Conservation (phyloP, 2,329 filamentous ascomycete species). For the Ophiostoma pallidulum region DNA sequence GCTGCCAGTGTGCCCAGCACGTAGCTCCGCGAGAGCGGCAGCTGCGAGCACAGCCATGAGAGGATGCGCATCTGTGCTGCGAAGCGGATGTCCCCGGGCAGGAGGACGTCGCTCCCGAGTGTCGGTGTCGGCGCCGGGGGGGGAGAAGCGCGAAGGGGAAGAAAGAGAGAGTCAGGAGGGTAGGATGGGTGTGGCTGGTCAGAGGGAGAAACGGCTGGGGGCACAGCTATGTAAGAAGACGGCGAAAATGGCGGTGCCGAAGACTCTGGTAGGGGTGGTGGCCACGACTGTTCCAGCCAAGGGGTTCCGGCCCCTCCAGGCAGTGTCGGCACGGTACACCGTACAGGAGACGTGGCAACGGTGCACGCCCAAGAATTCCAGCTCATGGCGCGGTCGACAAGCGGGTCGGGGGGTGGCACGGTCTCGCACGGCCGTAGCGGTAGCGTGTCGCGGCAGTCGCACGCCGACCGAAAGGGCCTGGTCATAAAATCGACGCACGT, state of each 20-base stretch:
- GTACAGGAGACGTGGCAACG: constrained; percentile 11
- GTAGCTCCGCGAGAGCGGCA: constrained; percentile 13
- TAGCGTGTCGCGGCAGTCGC: constrained; percentile 10
- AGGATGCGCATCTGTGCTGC: constrained; percentile 18
- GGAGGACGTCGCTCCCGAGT: constrained; percentile 5
- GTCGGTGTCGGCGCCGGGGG: background rate
- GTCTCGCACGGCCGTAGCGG: constrained; percentile 11
- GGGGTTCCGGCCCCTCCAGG: too few relatives aligned
- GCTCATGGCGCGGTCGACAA: constrained; percentile 4
- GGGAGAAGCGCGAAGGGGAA: background rate
- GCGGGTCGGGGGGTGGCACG: background rate
- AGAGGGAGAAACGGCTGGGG: too few relatives aligned
- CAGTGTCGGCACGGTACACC: background rate
- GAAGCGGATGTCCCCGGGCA: constrained; percentile 19
- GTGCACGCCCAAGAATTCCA: constrained; percentile 15
- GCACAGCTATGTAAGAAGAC: too few relatives aligned
- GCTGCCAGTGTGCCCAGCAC: constrained; percentile 17
- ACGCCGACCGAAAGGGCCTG: constrained; percentile 14
- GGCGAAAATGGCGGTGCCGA: background rate
- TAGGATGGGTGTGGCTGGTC: too few relatives aligned
- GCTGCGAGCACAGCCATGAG: constrained; percentile 13
- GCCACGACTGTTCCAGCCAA: background rate
- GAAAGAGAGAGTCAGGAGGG: too few relatives aligned
- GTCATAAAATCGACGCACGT: constrained; percentile 16
- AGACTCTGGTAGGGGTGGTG: background rate